Evolutionary conservation across 352 stramenopile genomes (phyloP).

Genomic region (Phytophthora sp.): DNA sequence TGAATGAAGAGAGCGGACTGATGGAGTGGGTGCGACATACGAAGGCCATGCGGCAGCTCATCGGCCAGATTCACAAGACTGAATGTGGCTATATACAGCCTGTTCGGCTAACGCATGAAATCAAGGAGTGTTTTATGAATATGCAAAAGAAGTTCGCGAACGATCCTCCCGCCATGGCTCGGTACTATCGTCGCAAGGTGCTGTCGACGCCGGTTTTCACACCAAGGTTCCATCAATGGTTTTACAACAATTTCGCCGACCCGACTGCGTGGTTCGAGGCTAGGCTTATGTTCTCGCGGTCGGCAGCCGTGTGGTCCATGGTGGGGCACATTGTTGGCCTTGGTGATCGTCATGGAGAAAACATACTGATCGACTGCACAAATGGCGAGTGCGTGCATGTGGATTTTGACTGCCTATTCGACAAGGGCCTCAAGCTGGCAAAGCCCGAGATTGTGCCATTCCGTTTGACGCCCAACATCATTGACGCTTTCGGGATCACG

Average conservation of each 20-base stretch:
- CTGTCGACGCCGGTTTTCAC: conserved; percentile 83
- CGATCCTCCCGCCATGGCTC: conserved; percentile 77
- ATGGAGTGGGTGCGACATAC: conserved; percentile 99
- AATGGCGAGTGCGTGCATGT: conserved; percentile 99
- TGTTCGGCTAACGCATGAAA: conserved; percentile 75
- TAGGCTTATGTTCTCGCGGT: conserved; percentile 83
- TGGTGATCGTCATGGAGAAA: conserved; percentile 98
- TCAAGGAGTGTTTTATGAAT: conserved; percentile 87
- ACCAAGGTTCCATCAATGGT: conserved; percentile 99
- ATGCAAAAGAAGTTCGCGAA: conserved; percentile 90
- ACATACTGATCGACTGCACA: conserved; percentile 98
- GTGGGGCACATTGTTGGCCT: conserved; percentile 96
- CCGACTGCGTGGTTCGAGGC: conserved; percentile 98
- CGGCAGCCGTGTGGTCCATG: conserved; percentile 96
- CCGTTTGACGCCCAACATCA: conserved; percentile 99
- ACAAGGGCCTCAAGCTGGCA: conserved; percentile 97
- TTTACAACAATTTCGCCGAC: conserved; percentile 97
- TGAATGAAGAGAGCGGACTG: conserved; percentile 99
- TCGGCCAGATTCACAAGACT: conserved; percentile 88
- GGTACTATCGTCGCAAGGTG: conserved; percentile 74
- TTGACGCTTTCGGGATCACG: conserved; percentile 99
- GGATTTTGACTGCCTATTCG: conserved; percentile 99
- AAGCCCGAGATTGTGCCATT: conserved; percentile 99
- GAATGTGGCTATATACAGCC: conserved; percentile 86
- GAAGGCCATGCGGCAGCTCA: conserved; percentile 92